Conservation (phyloP, 2,329 filamentous ascomycete genomes). For the Trichoderma endophyticum region DNA sequence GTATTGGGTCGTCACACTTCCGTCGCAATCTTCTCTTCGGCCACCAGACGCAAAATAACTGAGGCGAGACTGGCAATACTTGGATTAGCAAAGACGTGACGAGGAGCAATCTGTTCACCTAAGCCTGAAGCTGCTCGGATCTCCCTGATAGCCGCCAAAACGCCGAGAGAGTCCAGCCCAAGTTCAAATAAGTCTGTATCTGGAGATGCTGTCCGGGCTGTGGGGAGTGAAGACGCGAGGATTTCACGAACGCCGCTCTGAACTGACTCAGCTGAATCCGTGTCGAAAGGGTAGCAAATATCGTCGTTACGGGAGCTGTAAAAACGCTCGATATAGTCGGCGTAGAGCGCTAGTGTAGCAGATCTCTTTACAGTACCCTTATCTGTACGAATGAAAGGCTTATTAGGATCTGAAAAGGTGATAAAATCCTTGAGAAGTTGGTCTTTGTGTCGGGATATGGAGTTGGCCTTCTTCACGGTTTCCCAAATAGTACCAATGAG, state of each 20-base stretch:
- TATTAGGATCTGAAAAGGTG: slow-evolving; percentile 37
- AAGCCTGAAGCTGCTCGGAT: slow-evolving; percentile 31
- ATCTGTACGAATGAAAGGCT: slow-evolving; percentile 43
- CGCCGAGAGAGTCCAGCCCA: slow-evolving; percentile 34
- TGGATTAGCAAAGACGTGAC: neutral
- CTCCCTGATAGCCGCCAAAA: slow-evolving; percentile 30
- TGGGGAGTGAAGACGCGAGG: slow-evolving; percentile 16
- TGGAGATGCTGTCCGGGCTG: slow-evolving; percentile 16
- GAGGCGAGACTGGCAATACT: neutral
- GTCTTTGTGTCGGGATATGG: slow-evolving; percentile 37
- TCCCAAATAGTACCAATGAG: slow-evolving; percentile 45
- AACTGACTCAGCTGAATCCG: neutral
- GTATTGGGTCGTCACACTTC: too few relatives aligned
- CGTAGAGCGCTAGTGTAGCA: slow-evolving; percentile 39
- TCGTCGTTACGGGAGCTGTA: slow-evolving; percentile 30
- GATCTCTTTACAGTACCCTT: slow-evolving; percentile 45
- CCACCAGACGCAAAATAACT: neutral
- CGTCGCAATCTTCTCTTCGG: neutral
- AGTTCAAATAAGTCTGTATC: slow-evolving; percentile 30
- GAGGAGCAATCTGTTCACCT: slow-evolving; percentile 2
- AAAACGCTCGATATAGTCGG: slow-evolving; percentile 45
- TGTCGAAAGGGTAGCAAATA: neutral
- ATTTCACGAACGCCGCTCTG: neutral
- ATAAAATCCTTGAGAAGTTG: slow-evolving; percentile 43
- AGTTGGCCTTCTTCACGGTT: slow-evolving; percentile 42